These are phyloP conservation scores for Colletotrichum theobromicola DNA, from an alignment of 2,329 filamentous ascomycete species.

Conservation along the genomic window DNA sequence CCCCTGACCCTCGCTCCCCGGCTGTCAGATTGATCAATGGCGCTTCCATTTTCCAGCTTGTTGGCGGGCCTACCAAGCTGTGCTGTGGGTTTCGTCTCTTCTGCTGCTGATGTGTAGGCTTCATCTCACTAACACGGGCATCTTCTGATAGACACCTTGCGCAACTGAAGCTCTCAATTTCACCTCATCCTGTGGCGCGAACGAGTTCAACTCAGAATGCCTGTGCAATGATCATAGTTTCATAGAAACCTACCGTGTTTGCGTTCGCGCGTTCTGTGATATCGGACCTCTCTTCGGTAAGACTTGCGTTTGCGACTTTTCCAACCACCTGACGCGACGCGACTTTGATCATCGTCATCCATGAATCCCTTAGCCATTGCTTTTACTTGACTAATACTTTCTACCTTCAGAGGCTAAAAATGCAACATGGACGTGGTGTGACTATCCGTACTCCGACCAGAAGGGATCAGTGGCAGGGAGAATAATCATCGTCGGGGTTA, in stretches of 20 bases:
- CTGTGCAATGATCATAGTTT: not conserved
- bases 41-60: not conserved
- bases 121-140: not conserved
- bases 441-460: not conserved
- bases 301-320: not conserved
- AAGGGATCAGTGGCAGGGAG: not conserved
- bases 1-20: not conserved
- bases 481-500: not conserved
- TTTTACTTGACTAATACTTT: not conserved
- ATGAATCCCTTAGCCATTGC: not conserved
- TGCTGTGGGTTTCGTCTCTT: not conserved
- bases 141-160: not conserved
- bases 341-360: not conserved
- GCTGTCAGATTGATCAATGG: not conserved
- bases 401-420: not conserved
- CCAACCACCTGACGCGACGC: not conserved
- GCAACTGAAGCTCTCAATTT: not conserved
- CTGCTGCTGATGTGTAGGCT: not conserved
- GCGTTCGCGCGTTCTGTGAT: not conserved
- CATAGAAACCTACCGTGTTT: not conserved
- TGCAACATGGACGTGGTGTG: slow-evolving; percentile 1
- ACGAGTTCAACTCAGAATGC: not conserved
- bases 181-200: not conserved
- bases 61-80: not conserved
- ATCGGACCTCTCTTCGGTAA: not conserved